phyloP scores from a whole-genome alignment of 495 filamentous ascomycete genomes.

The Chlorociboria aeruginascens region DNA sequence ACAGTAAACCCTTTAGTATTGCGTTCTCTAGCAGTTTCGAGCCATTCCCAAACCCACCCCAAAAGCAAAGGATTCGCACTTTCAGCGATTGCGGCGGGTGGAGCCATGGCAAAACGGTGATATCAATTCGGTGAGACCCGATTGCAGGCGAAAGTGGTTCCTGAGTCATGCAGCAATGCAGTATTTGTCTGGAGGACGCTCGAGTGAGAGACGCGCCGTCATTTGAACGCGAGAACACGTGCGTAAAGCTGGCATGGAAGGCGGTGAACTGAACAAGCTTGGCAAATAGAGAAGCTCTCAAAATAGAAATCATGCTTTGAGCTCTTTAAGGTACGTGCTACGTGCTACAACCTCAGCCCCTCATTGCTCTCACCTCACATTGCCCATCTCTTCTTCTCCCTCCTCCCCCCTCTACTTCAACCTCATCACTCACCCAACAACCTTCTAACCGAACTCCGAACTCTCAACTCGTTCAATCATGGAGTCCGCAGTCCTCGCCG shows the following conservation, averaged over 20 bases:
- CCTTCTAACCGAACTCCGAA: neutral
- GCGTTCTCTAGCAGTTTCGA: slow-evolving; percentile 56
- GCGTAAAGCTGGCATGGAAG: neutral
- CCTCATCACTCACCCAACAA: neutral
- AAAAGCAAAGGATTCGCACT: slow-evolving; percentile 64
- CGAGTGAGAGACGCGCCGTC: too few species aligned
- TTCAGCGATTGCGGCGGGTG: slow-evolving; percentile 7
- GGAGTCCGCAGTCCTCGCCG: slow-evolving; percentile 38
- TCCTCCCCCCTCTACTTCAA: neutral
- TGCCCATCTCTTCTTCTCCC: neutral
- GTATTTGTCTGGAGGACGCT: neutral
- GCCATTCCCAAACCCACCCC: slow-evolving; percentile 69
- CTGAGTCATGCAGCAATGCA: too few species aligned
- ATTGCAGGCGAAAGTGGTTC: too few species aligned
- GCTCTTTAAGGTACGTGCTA: too few species aligned
- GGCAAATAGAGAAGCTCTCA: neutral
- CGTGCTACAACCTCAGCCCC: neutral
- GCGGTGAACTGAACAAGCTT: neutral
- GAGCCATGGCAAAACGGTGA: neutral
- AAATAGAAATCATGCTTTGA: slow-evolving; percentile 1
- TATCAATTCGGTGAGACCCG: neutral
- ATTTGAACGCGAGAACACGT: slow-evolving; percentile 5
- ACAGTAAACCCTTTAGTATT: slow-evolving; percentile 58
- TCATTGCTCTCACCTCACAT: neutral
- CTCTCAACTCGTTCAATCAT: slow-evolving; percentile 8